Evolutionary conservation across 257 asterid genomes (phyloP), one percentile per base, ranked within the genome.

Genomic region (Paulownia fortunei): DNA sequence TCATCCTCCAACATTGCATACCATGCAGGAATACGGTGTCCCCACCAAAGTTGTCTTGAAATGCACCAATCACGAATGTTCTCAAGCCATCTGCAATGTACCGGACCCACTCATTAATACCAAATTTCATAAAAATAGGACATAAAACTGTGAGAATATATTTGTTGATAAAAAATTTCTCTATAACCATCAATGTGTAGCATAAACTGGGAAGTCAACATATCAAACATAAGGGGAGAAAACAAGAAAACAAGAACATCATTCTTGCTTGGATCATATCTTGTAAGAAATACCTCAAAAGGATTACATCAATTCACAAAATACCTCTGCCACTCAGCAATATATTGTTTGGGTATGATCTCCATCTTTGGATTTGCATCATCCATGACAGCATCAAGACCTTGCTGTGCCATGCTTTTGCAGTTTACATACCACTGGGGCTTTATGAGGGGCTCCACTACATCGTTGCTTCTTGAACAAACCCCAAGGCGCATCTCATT

Each of bases 21-120:
- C 98, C 98, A 95, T 39, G 99, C 97, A 27, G 98, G 98, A 80
- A 92, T 79, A 26, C 92, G 94, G 69, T 92, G 99, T 64, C 99
- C 99, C 99, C 98, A 95, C 99, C 99, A 95, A 75, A 95, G 97
- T 82, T 95, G 99, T 85, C 99, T 89, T 72, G 99, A 95, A 82
- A 95, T 83, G 87, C 99, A 95, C 98, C 99, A 95, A 86, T 95
- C 99, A 59, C 92, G 97, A 75, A 92, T 95, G 73, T 95, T 92
- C 84, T 91, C 98, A 59, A 95, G 99, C 99, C 99, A 95, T 86
- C 99, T 94, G 88, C 78, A 81, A 79, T 18, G 74, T 61, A 52
- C 78, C 81, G 70, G 58, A 67, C 46, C 30, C 46, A 70, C 73
- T 39, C 7, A 34, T 56, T 56, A 74, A 44, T 44, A 58, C 59